phyloP scores from a whole-genome alignment of 2,329 filamentous ascomycete genomes.

The Aureobasidium vineae region DNA sequence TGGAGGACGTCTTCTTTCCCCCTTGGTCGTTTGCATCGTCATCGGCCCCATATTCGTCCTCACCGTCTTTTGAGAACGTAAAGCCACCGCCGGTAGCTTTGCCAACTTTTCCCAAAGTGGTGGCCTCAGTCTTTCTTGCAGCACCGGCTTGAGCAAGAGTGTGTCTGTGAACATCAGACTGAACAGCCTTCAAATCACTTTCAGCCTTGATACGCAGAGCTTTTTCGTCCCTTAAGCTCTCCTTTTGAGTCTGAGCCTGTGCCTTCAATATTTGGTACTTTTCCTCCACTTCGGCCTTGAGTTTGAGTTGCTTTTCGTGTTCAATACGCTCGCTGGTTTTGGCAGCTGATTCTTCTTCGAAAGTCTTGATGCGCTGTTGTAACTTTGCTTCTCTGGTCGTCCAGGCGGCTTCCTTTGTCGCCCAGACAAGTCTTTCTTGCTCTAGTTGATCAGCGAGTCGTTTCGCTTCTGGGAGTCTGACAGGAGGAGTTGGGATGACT shows the following conservation, averaged over 20 bases:
- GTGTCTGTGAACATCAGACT: background rate
- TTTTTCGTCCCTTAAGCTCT: slow-evolving; percentile 6
- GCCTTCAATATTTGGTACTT: background rate
- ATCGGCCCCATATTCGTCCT: background rate
- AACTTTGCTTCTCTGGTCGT: background rate
- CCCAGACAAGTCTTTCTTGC: background rate
- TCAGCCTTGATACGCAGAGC: slow-evolving; percentile 2
- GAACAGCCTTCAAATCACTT: background rate
- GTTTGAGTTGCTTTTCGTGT: background rate
- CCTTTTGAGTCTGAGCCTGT: background rate
- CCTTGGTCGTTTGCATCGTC: no score
- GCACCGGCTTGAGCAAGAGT: background rate
- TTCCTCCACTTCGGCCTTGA: slow-evolving; percentile 6
- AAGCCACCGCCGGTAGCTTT: background rate
- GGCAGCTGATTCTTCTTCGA: background rate
- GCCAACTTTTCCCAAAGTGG: background rate
- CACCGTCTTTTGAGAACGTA: background rate
- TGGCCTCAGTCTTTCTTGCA: background rate
- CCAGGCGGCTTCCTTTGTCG: background rate
- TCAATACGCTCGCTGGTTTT: background rate
- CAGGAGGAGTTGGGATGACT: background rate
- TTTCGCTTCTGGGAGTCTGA: background rate
- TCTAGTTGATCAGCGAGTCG: background rate
- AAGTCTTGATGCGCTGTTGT: background rate
- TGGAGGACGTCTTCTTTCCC: background rate